Conservation (phyloP, 345 rosid genomes). For the Kernera saxatilis region DNA sequence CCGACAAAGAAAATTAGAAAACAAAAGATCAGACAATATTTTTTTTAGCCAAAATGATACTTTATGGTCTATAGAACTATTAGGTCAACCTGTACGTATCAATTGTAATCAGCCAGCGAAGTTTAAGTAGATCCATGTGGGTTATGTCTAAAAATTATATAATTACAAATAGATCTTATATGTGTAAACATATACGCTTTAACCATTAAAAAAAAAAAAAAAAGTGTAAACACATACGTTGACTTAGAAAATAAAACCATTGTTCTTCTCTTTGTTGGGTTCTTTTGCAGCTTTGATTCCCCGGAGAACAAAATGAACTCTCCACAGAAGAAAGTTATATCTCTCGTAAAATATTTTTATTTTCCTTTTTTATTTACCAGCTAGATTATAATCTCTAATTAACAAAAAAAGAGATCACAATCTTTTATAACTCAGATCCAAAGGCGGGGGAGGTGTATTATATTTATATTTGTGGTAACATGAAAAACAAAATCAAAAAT, state of each 20-base stretch:
- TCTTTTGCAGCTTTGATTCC: slow-evolving; percentile 11
- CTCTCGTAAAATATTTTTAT: background rate
- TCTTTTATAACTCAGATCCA: background rate
- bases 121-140: too few relatives aligned
- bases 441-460: background rate
- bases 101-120: too few relatives aligned
- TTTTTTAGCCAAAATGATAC: background rate
- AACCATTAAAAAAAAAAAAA: too few relatives aligned
- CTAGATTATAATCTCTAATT: background rate
- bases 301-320: background rate
- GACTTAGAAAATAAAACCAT: background rate
- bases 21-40: background rate
- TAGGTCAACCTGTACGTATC: too few relatives aligned
- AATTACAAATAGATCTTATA: background rate
- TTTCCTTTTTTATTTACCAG: background rate
- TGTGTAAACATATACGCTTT: background rate
- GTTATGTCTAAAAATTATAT: too few relatives aligned
- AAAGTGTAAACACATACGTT: background rate
- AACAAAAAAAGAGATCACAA: background rate
- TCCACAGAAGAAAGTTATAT: background rate
- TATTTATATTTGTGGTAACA: background rate
- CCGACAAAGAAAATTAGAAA: background rate
- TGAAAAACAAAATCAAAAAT: background rate
- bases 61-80: too few relatives aligned
- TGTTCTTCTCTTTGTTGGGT: background rate